A percentile compares a stretch with the other conserved stretches of the same genome.
phyloP scores from a whole-genome alignment of 2,329 filamentous ascomycete genomes.

The Botrytis pseudocinerea region DNA sequence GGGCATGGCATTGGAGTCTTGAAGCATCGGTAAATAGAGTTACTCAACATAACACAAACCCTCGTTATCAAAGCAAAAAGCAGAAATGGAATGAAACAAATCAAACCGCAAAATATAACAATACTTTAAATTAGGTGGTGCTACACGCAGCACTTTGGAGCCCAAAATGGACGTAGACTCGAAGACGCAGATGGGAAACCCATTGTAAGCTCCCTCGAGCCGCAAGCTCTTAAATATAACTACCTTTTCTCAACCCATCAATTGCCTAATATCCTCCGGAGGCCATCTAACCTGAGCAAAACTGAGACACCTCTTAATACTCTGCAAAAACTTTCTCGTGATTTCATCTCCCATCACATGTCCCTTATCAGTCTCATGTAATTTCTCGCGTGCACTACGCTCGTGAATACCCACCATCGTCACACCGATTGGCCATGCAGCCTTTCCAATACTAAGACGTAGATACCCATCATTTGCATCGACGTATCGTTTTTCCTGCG shows the following conservation, averaged over 20 bases:
- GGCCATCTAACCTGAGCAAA: conserved; percentile 98
- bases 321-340: conserved; percentile 93
- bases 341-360: conserved; percentile 97
- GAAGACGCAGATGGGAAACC: not conserved
- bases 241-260: conserved; percentile 67
- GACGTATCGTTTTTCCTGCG: conserved; percentile 88
- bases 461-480: conserved; percentile 96
- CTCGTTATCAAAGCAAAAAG: not conserved
- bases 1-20: not conserved
- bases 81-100: not conserved
- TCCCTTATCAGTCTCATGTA: conserved; percentile 83
- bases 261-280: conserved; percentile 83
- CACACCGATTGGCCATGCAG: conserved; percentile 97
- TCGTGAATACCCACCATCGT: conserved; percentile 99
- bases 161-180: not conserved
- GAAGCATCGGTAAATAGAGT: not conserved
- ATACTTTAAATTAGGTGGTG: not conserved
- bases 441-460: conserved; percentile 89
- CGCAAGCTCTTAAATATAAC: no score
- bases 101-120: no score
- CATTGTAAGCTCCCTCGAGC: not conserved
- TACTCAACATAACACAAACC: no score
- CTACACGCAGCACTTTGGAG: not conserved
- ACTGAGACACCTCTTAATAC: conserved; percentile 93
- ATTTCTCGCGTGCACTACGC: conserved; percentile 89